These are phyloP conservation scores for Silene coronaria DNA, from an alignment of 179 eudicot genomes.

Conservation along the genomic window DNA sequence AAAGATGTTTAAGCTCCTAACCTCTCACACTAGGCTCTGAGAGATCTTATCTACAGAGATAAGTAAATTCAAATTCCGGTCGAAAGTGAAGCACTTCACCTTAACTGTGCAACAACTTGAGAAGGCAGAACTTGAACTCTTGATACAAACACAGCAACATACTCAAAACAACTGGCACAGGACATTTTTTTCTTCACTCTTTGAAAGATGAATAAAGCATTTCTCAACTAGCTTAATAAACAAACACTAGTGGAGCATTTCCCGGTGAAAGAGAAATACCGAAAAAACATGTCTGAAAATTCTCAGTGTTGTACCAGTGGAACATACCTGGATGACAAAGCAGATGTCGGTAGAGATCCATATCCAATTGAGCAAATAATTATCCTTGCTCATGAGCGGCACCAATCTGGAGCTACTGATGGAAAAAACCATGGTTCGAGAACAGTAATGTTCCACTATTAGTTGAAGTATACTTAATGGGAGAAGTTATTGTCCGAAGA, in stretches of 20 bases:
- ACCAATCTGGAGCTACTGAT: background rate
- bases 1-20: background rate
- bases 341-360: background rate
- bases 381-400: background rate
- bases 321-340: background rate
- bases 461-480: background rate
- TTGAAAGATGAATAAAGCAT: background rate
- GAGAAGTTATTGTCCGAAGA: background rate
- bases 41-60: background rate
- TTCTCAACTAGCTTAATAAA: background rate
- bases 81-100: background rate
- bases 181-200: background rate
- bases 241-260: background rate
- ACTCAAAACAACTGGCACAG: background rate
- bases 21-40: no score
- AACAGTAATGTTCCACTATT: background rate
- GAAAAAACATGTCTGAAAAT: background rate
- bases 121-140: background rate
- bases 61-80: background rate
- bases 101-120: background rate
- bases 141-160: background rate
- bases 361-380: background rate
- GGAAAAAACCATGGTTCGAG: background rate
- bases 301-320: background rate
- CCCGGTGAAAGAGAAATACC: background rate